phyloP scores from a whole-genome alignment of 768 basidiomycete genomes.

The Erythrobasidium yunnanense region DNA sequence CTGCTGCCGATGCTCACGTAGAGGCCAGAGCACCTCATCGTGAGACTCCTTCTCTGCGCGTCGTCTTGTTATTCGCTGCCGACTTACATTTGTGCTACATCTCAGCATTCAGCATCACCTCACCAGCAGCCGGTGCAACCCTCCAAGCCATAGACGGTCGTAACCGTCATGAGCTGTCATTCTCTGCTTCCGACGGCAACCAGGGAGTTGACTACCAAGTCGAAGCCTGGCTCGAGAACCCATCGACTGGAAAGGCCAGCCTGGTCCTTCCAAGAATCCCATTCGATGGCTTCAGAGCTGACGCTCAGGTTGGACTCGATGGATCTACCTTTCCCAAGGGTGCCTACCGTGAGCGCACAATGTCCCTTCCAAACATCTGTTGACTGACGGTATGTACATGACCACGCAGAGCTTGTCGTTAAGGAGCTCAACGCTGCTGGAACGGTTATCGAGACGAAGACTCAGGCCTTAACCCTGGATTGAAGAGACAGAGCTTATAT shows the following conservation, averaged over 20 bases:
- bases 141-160: neutral
- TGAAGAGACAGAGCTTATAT: neutral
- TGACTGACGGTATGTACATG: neutral
- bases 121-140: too few species aligned
- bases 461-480: neutral
- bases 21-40: too few species aligned
- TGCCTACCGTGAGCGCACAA: constrained; percentile 6
- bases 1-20: too few species aligned
- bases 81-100: too few species aligned
- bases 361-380: neutral
- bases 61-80: too few species aligned
- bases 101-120: too few species aligned
- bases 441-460: neutral
- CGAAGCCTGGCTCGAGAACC: neutral
- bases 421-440: neutral
- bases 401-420: neutral
- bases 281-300: constrained; percentile 17
- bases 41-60: too few species aligned
- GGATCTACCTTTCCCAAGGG: neutral
- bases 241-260: neutral
- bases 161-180: neutral
- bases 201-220: neutral
- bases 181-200: neutral
- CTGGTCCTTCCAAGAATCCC: neutral
- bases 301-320: neutral